These are phyloP conservation scores for Citrus australasica DNA, from an alignment of 345 rosid genomes.

Conservation along the genomic window DNA sequence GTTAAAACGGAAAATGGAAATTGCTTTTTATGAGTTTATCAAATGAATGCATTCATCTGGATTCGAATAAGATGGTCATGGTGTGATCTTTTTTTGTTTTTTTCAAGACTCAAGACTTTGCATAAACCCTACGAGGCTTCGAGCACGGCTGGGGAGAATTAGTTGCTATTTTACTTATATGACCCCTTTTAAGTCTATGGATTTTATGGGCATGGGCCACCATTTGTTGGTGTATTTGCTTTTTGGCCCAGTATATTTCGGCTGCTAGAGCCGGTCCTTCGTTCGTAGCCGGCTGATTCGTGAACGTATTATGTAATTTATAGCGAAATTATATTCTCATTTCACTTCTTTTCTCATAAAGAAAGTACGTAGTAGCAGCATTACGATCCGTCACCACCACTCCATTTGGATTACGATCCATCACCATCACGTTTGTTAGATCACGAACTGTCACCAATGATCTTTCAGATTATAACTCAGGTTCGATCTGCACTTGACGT, in stretches of 20 bases:
- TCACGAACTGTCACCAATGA: no score
- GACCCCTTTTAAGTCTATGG: neutral
- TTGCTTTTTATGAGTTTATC: neutral
- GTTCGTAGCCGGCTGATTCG: neutral
- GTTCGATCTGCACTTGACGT: no score
- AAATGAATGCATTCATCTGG: neutral
- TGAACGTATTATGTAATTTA: neutral
- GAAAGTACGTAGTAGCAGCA: neutral
- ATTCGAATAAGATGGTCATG: no score
- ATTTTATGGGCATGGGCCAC: neutral
- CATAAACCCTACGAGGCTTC: constrained; percentile 5
- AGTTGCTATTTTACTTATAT: neutral
- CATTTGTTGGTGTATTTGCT: neutral
- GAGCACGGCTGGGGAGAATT: neutral
- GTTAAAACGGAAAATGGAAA: neutral
- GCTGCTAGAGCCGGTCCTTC: neutral
- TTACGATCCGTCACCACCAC: no score
- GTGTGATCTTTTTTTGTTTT: neutral
- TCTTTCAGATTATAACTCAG: no score
- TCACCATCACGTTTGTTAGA: no score
- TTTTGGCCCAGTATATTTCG: neutral
- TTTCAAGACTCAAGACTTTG: neutral
- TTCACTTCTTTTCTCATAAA: neutral
- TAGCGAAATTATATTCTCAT: neutral
- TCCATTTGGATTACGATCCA: no score